Percentiles rank a stretch among this genome's conserved stretches.
These are phyloP conservation scores for Acorus calamus DNA, from an alignment of 106 monocot species.

Conservation along the genomic window DNA sequence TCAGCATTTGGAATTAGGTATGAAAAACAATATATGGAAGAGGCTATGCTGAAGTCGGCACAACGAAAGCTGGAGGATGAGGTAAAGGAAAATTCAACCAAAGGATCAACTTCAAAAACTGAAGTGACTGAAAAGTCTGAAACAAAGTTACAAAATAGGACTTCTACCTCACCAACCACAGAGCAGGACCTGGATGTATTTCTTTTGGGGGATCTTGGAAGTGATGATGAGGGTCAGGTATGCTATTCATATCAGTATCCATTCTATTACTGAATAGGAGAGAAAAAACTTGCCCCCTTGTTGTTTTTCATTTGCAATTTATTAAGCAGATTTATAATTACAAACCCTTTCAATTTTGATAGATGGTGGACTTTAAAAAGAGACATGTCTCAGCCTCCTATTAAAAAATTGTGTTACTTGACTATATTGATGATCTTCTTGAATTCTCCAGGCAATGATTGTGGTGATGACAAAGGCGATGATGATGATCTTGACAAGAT, in stretches of 20 bases:
- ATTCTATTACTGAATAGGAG: background rate
- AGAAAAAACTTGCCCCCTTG: too few species aligned
- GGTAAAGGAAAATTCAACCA: slow-evolving; percentile 16
- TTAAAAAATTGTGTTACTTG: too few species aligned
- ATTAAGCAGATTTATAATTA: too few species aligned
- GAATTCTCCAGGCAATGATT: background rate
- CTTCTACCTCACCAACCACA: slow-evolving; percentile 39
- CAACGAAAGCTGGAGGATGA: slow-evolving; percentile 26
- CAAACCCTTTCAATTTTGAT: too few species aligned
- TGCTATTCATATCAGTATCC: background rate
- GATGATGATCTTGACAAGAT: slow-evolving; percentile 91
- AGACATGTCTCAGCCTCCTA: too few species aligned
- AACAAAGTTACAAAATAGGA: slow-evolving; percentile 43
- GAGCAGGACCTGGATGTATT: slow-evolving; percentile 89
- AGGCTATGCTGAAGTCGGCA: slow-evolving; percentile 26
- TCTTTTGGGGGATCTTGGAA: slow-evolving; percentile 89
- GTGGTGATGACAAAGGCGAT: slow-evolving; percentile 42
- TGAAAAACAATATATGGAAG: slow-evolving; percentile 69
- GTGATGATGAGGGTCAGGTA: slow-evolving; percentile 80
- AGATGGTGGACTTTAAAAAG: too few species aligned
- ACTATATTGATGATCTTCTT: too few species aligned
- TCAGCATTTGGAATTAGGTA: slow-evolving; percentile 25
- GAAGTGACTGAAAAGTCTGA: slow-evolving; percentile 16
- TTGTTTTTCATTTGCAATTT: too few species aligned
- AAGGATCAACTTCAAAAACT: slow-evolving; percentile 10